phyloP scores from a whole-genome alignment of 1,284 basidiomycete species.

The Pseudozyma tsukubaensis region DNA sequence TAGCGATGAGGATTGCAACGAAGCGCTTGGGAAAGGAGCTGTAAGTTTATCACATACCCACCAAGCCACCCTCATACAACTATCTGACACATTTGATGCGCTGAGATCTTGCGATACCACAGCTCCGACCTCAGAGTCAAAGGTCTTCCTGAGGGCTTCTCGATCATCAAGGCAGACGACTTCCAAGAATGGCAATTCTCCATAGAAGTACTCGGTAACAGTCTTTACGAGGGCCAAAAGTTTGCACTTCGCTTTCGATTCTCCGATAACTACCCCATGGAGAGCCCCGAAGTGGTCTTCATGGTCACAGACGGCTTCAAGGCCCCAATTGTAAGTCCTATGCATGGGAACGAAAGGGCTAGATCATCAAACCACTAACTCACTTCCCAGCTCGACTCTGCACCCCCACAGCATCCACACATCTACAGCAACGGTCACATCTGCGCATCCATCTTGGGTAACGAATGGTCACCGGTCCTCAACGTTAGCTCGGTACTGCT shows the following conservation, averaged over 20 bases:
- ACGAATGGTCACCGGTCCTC: conserved; percentile 66
- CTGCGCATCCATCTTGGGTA: conserved; percentile 61
- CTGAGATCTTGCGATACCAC: neutral
- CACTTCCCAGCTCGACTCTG: neutral
- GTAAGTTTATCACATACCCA: conserved; percentile 13
- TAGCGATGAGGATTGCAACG: conserved; percentile 50
- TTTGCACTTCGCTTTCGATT: conserved; percentile 66
- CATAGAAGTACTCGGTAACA: conserved; percentile 54
- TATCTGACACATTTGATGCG: neutral
- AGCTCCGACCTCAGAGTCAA: conserved; percentile 51
- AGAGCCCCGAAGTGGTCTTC: conserved; percentile 66
- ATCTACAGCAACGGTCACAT: conserved; percentile 66
- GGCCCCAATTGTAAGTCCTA: conserved; percentile 54
- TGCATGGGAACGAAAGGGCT: no score
- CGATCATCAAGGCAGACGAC: conserved; percentile 55
- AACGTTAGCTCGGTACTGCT: conserved; percentile 62
- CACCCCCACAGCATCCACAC: conserved; percentile 42
- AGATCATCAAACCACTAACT: neutral
- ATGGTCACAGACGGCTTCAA: conserved; percentile 59
- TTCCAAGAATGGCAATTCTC: conserved; percentile 57
- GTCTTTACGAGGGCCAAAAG: conserved; percentile 54
- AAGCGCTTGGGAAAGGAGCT: conserved; percentile 55
- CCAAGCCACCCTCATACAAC: neutral
- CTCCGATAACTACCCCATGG: conserved; percentile 62
- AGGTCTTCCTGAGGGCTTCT: conserved; percentile 49